Evolutionary conservation across 2,329 filamentous ascomycete species (phyloP).

Genomic region (Nigrospora sphaerica): DNA sequence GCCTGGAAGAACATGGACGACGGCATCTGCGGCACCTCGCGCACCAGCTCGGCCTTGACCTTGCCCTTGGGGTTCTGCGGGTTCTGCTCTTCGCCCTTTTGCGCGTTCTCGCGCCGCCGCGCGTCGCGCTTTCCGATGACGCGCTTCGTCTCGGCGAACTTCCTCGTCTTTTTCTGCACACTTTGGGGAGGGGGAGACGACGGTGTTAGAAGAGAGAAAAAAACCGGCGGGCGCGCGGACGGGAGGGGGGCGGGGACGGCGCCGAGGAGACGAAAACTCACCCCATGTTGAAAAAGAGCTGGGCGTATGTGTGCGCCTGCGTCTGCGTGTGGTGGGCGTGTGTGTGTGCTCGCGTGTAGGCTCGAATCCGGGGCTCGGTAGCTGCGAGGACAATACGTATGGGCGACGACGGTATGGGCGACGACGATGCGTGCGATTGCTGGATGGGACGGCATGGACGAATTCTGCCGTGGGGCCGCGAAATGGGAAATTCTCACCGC

Average conservation of each 20-base stretch:
- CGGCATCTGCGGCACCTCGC: conserved; percentile 75
- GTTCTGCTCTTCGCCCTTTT: conserved; percentile 52
- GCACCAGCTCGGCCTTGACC: conserved; percentile 59
- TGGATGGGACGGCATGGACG: background rate
- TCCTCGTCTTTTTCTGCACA: conserved; percentile 82
- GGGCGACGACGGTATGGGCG: too few species aligned
- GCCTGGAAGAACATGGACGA: conserved; percentile 79
- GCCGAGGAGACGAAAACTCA: too few species aligned
- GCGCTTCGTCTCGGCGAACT: conserved; percentile 78
- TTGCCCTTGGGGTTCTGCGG: conserved; percentile 36
- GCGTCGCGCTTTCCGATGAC: conserved; percentile 77
- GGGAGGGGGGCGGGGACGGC: too few species aligned
- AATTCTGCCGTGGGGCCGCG: background rate
- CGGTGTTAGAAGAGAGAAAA: too few species aligned
- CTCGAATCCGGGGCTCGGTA: too few species aligned
- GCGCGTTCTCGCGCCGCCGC: conserved; percentile 73
- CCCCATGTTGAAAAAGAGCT: too few species aligned
- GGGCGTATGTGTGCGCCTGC: too few species aligned
- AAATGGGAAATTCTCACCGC: background rate
- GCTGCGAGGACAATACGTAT: too few species aligned
- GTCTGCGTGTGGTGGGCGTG: too few species aligned
- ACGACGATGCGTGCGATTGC: too few species aligned
- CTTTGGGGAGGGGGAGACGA: conserved; percentile 20
- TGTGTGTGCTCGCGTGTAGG: too few species aligned
- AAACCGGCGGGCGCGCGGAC: too few species aligned